Conservation (phyloP, 2,329 filamentous ascomycete genomes). For the Arthrobotrys pseudoclavata region DNA sequence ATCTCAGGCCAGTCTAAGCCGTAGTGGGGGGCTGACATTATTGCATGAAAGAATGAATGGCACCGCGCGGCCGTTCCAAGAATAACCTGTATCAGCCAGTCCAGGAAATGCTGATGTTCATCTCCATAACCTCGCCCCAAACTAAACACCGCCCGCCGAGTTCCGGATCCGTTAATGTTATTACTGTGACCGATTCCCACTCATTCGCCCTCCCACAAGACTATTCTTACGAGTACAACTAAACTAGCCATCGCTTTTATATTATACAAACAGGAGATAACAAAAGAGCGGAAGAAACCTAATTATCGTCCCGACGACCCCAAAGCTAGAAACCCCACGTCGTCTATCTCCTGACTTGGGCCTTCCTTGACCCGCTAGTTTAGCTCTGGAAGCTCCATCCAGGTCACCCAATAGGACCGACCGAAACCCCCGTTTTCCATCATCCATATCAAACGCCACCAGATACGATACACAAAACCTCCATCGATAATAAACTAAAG, state of each 20-base stretch:
- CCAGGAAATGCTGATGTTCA: conserved; percentile 13
- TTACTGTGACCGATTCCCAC: conserved; percentile 20
- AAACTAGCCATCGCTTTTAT: neutral
- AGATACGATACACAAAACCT: conserved; percentile 10
- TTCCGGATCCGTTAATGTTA: conserved; percentile 26
- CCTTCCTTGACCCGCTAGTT: conserved; percentile 29
- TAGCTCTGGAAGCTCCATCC: conserved; percentile 52
- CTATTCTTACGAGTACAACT: neutral
- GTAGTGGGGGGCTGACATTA: conserved; percentile 43
- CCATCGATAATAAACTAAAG: conserved; percentile 10
- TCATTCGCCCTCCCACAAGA: conserved; percentile 45
- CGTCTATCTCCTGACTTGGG: conserved; percentile 24
- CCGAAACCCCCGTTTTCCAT: conserved; percentile 24
- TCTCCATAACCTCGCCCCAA: neutral
- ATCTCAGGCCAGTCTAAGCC: conserved; percentile 15
- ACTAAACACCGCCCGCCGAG: conserved; percentile 18
- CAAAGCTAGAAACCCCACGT: neutral
- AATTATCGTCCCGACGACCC: conserved; percentile 1
- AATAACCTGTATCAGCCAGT: conserved; percentile 12
- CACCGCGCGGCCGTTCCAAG: conserved; percentile 25
- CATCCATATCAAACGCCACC: conserved; percentile 43
- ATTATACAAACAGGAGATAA: conserved; percentile 3
- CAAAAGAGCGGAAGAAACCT: neutral
- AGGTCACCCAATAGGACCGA: conserved; percentile 45
- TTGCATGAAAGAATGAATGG: conserved; percentile 25